Conservation (phyloP, 352 stramenopile genomes). For the Phytophthora chlamydospora region DNA sequence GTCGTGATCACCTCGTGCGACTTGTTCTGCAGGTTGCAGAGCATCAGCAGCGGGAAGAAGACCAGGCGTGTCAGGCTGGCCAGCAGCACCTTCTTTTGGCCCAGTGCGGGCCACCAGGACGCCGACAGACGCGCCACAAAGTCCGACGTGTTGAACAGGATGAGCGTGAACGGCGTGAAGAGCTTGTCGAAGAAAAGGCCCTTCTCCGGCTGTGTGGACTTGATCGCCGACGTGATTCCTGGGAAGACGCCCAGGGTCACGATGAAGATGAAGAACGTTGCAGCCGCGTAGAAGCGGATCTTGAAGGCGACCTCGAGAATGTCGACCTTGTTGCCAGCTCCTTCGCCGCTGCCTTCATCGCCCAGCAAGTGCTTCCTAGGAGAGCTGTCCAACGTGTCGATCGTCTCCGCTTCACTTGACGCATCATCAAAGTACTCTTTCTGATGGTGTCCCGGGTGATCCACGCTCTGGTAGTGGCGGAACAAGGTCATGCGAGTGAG, state of each 20-base stretch:
- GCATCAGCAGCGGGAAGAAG: slow-evolving; percentile 75
- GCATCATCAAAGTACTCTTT: slow-evolving; percentile 38
- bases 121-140: slow-evolving; percentile 68
- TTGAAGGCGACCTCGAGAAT: slow-evolving; percentile 59
- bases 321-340: slow-evolving; percentile 38
- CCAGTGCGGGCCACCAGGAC: slow-evolving; percentile 37
- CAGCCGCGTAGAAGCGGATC: slow-evolving; percentile 63
- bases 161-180: slow-evolving; percentile 79
- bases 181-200: slow-evolving; percentile 63
- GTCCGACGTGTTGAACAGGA: slow-evolving; percentile 82
- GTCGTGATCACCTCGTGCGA: slow-evolving; percentile 63
- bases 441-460: slow-evolving; percentile 39
- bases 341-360: slow-evolving; percentile 8
- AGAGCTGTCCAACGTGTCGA: slow-evolving; percentile 46
- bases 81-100: slow-evolving; percentile 46
- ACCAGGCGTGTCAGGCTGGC: slow-evolving; percentile 46
- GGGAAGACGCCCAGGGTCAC: slow-evolving; percentile 82
- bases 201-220: slow-evolving; percentile 52
- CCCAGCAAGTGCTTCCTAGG: slow-evolving; percentile 33
- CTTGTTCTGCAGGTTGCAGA: slow-evolving; percentile 83
- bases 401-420: slow-evolving; percentile 37
- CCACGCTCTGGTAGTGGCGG: slow-evolving; percentile 64
- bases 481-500: slow-evolving; percentile 75
- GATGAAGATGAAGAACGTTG: slow-evolving; percentile 81
- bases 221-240: slow-evolving; percentile 73